Percentiles rank a stretch among this genome's conserved stretches.
These are phyloP conservation scores for Lasiodiplodia sp. DNA, from an alignment of 2,329 filamentous ascomycete genomes.

Conservation along the genomic window DNA sequence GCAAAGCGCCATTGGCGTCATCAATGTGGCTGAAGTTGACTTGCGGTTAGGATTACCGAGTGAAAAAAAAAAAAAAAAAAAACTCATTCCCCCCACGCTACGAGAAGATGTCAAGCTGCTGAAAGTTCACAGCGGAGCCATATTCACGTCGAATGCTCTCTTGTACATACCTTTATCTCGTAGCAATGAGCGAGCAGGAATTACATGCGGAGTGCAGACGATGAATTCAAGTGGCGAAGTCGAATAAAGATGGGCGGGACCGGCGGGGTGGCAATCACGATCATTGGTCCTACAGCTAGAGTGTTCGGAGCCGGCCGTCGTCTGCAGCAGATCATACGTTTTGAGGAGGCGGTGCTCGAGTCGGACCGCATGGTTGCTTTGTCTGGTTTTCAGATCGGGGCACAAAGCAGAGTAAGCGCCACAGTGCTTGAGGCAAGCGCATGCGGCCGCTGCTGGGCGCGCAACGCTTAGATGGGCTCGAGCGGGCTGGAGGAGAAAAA, in stretches of 20 bases:
- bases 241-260: neutral
- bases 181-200: neutral
- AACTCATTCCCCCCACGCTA: no score
- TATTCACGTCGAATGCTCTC: neutral
- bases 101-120: no score
- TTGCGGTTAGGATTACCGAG: no score
- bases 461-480: no score
- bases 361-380: neutral
- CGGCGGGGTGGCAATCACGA: neutral
- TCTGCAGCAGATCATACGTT: neutral
- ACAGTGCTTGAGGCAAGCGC: neutral
- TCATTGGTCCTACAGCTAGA: neutral
- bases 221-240: neutral
- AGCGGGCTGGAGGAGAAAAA: neutral
- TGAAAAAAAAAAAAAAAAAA: no score
- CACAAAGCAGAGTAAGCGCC: neutral
- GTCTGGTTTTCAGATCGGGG: neutral
- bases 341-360: neutral
- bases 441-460: neutral
- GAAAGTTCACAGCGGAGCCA: no score
- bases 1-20: neutral
- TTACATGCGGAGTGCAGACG: neutral
- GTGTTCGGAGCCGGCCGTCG: neutral
- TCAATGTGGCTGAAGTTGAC: neutral
- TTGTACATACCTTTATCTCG: neutral